Percentiles rank a stretch among this genome's conserved stretches.
Conservation (phyloP, 164 flowering plant species). For the Kalanchoe fedtschenkoi region DNA sequence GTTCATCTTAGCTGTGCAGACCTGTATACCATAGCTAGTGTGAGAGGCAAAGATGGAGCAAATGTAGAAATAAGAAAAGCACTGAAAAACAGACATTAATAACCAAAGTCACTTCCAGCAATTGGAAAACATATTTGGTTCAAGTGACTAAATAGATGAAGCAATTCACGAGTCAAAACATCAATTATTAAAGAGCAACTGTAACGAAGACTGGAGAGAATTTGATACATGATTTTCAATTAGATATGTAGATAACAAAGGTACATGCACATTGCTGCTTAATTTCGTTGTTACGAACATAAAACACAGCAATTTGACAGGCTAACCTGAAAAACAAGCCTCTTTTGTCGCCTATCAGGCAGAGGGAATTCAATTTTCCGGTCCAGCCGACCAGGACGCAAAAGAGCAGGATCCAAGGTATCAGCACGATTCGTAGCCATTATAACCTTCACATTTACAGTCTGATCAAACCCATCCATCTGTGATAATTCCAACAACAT, state of each 20-base stretch:
- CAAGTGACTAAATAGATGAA: no score
- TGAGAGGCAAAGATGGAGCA: no score
- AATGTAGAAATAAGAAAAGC: no score
- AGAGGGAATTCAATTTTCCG: constrained; percentile 93
- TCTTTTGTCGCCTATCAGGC: constrained; percentile 92
- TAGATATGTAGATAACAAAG: no score
- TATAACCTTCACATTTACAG: constrained; percentile 94
- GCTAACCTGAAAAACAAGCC: constrained; percentile 90
- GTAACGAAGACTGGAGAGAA: no score
- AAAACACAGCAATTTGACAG: background rate
- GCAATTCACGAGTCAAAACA: no score
- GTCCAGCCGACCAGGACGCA: constrained; percentile 94
- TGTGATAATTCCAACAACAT: constrained; percentile 16
- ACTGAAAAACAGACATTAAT: no score
- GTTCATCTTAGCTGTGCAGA: constrained; percentile 95
- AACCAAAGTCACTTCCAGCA: no score
- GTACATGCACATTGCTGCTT: background rate
- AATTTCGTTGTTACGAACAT: background rate
- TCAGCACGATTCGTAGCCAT: constrained; percentile 99
- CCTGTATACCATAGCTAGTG: no score
- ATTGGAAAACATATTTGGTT: no score
- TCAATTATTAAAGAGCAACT: no score
- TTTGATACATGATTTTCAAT: no score
- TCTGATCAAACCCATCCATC: constrained; percentile 99
- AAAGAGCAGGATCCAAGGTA: constrained; percentile 93